These are phyloP conservation scores for Metarhizium humberi DNA, from an alignment of 2,329 filamentous ascomycete species.

Conservation along the genomic window DNA sequence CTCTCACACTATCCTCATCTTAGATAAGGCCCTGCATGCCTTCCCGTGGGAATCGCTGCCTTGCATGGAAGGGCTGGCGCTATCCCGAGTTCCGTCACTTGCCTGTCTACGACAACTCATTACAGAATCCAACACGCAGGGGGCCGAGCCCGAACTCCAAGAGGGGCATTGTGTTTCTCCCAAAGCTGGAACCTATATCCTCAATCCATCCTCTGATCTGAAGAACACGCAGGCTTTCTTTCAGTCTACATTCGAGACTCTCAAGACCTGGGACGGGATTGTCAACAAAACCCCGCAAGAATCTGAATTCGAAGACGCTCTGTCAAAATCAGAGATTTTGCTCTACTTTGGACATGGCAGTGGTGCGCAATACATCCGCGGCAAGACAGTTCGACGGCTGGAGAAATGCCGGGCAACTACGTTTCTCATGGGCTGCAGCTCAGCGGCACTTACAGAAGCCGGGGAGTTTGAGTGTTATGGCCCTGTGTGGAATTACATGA, in stretches of 20 bases:
- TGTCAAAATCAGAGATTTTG: slow-evolving; percentile 61
- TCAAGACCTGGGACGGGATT: slow-evolving; percentile 65
- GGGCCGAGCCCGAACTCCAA: slow-evolving; percentile 6
- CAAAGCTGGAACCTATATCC: slow-evolving; percentile 61
- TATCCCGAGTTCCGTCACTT: slow-evolving; percentile 83
- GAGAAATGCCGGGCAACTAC: slow-evolving; percentile 66
- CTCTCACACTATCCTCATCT: slow-evolving; percentile 72
- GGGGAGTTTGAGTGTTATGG: slow-evolving; percentile 89
- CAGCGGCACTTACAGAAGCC: slow-evolving; percentile 64
- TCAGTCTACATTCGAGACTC: slow-evolving; percentile 49
- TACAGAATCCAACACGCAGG: slow-evolving; percentile 32
- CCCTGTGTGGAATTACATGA: slow-evolving; percentile 84
- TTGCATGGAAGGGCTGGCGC: slow-evolving; percentile 67
- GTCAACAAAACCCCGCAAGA: slow-evolving; percentile 64
- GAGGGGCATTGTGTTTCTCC: slow-evolving; percentile 46
- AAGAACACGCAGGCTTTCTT: slow-evolving; percentile 71
- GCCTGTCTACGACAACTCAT: slow-evolving; percentile 72
- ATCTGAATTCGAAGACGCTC: slow-evolving; percentile 60
- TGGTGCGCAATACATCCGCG: slow-evolving; percentile 87
- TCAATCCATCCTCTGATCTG: slow-evolving; percentile 84
- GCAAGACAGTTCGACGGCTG: slow-evolving; percentile 70
- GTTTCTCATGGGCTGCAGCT: slow-evolving; percentile 91
- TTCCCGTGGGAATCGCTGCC: slow-evolving; percentile 97
- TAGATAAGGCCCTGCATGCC: slow-evolving; percentile 82
- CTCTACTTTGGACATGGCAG: slow-evolving; percentile 96